Base-by-base conservation (phyloP, 106 monocot genomes). In the Allium fistulosum region DNA sequence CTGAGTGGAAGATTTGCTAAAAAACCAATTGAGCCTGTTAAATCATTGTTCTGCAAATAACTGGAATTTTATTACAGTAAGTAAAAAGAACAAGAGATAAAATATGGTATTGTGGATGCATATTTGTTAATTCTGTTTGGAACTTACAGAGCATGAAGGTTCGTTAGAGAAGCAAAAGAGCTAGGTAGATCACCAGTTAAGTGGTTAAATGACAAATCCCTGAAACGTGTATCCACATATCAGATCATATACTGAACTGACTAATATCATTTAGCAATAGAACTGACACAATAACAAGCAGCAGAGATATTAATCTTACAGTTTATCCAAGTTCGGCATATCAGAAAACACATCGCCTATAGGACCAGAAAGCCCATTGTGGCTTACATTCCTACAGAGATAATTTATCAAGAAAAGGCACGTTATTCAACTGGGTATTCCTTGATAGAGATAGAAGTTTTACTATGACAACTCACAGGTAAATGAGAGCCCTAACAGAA, bases 131-230 rank as follows among this genome's bases (percentile, higher is more conserved):
- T 37, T 37, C 37, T 37, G 37, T 37, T 37, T 49, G 50, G 59
- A 26, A 77, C 91, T 87, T 74, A 91, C 91, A 87, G 87, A 8
- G 48, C 61, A 67, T 81, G 76, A 70, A 91, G 84, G 46, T 80
- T 79, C 8, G 70, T 61, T 18, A 91, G 71, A 16, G 80, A 75
- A 66, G 77, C 65, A 74, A 91, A 80, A 26, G 87, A 87, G 62
- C 46, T 87, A 9, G 91, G 91, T 13, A 91, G 73, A 78, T 91
- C 81, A 67, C 87, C 87, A 63, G 66, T 73, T 47, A 91, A 80
- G 58, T 71, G 27, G 70, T 91, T 91, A 79, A 82, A 91, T 58
- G 87, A 91, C 50, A 91, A 77, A 57, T 91, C 91, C 81, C 87
- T 87, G 81, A 58, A 68, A 37, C 7, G 49, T 65, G 28, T 11